Base-by-base conservation (phyloP, 2,329 filamentous ascomycete genomes). In the Ceratocystis lukuohia region DNA sequence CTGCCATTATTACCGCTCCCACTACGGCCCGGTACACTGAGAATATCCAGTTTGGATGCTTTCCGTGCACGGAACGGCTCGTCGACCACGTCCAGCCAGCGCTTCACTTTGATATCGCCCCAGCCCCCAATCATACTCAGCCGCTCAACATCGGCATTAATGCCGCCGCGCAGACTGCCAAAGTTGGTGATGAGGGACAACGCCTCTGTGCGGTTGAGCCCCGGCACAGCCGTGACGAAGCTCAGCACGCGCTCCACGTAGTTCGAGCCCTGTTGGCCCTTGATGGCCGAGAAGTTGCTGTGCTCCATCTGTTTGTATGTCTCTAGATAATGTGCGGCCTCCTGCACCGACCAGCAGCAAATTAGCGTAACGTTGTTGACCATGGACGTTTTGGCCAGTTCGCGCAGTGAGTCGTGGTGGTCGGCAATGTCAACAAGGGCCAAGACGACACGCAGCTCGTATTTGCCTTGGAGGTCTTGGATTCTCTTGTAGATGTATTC, bases 401-500 rank as follows among this genome's bases (percentile, higher is more conserved):
- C 94, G 70, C 89, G 90, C 64, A 99, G 77, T 3, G 87, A 83
- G 67, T 96, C 91, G 75, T 97, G 91, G 72, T 97, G 94, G 73
- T 96, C 96, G 28, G 88, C 85, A 64, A 99, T 96, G 75, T 99
- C 94, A 30, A 97, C 92, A 84, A 97, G 91, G 22, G 88, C 86
- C 62, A 99, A 82, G 33, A 99, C 78, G 64, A 99, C 82, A 61
- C 94, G 89, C 22, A 99, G 82, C 70, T 86, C 88, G 77, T 95
- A 97, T 76, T 89, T 90, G 63, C 89, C 89, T 64, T 89, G 89
- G 3, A 99, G 80, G 62, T 86, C 85, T 64, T 88, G 87, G 71
- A 99, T 95, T 67, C 94, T 88, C 28, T 88, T 91, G 78, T 97
- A 97, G 72, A 99, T 91, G 78, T 99, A 99, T 76, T 99, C 94